Conservation (phyloP, 257 asterid genomes). For the Fraxinus quadrangulata region DNA sequence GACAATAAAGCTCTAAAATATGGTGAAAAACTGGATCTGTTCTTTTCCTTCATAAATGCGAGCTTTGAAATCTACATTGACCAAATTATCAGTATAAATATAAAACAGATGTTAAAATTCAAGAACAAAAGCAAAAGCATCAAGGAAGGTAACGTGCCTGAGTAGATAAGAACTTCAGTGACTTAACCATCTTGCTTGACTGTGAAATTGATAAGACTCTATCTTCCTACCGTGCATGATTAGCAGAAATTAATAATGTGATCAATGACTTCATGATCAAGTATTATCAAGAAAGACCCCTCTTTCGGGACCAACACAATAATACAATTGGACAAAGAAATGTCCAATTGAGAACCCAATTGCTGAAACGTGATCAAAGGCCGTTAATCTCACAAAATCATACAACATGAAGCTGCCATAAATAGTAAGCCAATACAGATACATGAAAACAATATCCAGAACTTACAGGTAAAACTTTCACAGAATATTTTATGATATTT, state of each 20-base stretch:
- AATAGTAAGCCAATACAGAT: neutral
- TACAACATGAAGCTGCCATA: neutral
- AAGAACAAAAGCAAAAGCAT: slow-evolving; percentile 18
- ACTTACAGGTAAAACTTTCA: slow-evolving; percentile 84
- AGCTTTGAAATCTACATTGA: slow-evolving; percentile 50
- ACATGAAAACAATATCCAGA: slow-evolving; percentile 13
- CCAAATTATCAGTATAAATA: slow-evolving; percentile 17
- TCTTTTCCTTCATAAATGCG: slow-evolving; percentile 66
- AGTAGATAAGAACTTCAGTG: slow-evolving; percentile 74
- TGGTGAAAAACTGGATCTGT: slow-evolving; percentile 60
- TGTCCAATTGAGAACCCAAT: neutral
- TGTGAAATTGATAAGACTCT: slow-evolving; percentile 67
- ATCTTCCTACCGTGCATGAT: slow-evolving; percentile 65
- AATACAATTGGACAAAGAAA: neutral
- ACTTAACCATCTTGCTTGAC: slow-evolving; percentile 91
- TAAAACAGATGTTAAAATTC: slow-evolving; percentile 16
- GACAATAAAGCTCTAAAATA: slow-evolving; percentile 62
- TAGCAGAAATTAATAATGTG: slow-evolving; percentile 29
- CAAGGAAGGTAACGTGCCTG: slow-evolving; percentile 52
- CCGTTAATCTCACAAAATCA: neutral
- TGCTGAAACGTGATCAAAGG: neutral
- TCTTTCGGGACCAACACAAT: too few species aligned
- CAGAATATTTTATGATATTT: slow-evolving; percentile 70
- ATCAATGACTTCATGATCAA: slow-evolving; percentile 12
- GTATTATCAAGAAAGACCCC: too few species aligned